Base-by-base conservation (phyloP, 179 eudicot genomes). In the Carnegiea gigantea region DNA sequence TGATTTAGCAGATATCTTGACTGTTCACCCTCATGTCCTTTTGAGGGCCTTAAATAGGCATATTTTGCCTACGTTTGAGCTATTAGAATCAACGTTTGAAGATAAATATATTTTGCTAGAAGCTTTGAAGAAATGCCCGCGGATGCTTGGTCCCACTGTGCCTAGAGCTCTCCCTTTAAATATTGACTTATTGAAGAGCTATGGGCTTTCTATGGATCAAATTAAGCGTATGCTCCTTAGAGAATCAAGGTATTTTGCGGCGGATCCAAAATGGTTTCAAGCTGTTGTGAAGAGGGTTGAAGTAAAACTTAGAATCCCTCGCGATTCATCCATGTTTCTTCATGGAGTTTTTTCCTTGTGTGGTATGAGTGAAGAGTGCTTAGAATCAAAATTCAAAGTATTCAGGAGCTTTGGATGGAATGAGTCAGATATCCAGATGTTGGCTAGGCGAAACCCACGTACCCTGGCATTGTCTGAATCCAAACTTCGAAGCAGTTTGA, bases 351-450 rank as follows among this genome's bases (percentile, higher is more conserved):
- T 18, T 72, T 82, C 76, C 11, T 15, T 87, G 24, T 28, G 67
- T 70, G 46, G 83, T 15, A 30, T 78, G 64, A 65, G 77, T 71
- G 71, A 83, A 62, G 77, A 44, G 24, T 81, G 64, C 13, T 14
- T 85, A 44, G 84, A 82, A 51, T 75, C 71, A 5, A 87, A 80
- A 79, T 62, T 81, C 30, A 81, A 65, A 21, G 7, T 87, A 1
- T 85, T 83, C 59, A 85, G 59, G 83, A 85, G 86, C 48, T 87
- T 67, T 73, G 90, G 90, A 15, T 85, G 87, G 86, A 81, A 48
- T 23, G 86, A 83, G 44, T 48, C 23, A 26, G 83, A 85, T 60
- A 49, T 87, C 17, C 36, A 36, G 77, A 70, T 17, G 2, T 36
- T 85, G 76, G 77, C 70, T 8, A 83, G 77, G 79, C 30, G 28